Evolutionary conservation across 1,139 yeast genomes (phyloP).

Genomic region (Debaryomyces subglobosus): DNA sequence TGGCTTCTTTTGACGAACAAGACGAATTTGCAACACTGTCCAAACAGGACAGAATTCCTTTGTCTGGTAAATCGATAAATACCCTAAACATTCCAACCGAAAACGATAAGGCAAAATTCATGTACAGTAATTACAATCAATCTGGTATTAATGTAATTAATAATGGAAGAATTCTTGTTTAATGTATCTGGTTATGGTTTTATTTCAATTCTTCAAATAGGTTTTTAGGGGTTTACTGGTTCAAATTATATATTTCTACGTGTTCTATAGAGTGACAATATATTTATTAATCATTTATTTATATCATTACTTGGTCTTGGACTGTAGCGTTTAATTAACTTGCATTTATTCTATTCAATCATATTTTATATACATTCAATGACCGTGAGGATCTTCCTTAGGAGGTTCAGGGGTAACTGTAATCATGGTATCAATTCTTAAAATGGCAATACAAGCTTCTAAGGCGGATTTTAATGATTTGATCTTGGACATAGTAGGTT

Average conservation of each 20-base stretch:
- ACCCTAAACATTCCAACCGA: constrained; percentile 14
- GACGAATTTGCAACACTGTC: constrained; percentile 3
- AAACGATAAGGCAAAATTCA: background rate
- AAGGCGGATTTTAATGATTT: constrained; percentile 93
- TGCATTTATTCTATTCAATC: constrained; percentile 6
- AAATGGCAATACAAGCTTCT: constrained; percentile 96
- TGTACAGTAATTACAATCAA: constrained; percentile 7
- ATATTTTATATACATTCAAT: constrained; percentile 28
- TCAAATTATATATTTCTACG: background rate
- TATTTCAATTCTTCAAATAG: constrained; percentile 6
- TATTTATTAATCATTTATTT: constrained; percentile 1
- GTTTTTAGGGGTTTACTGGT: constrained; percentile 4
- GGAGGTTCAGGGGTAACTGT: constrained; percentile 96
- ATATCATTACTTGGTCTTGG: constrained; percentile 8
- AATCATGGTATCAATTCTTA: constrained; percentile 98
- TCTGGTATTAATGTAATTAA: constrained; percentile 8
- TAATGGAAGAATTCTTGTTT: constrained; percentile 7
- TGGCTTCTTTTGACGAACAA: constrained; percentile 5
- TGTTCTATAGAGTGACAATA: constrained; percentile 5
- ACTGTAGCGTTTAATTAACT: constrained; percentile 1
- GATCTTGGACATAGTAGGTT: constrained; percentile 91
- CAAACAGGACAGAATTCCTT: constrained; percentile 20
- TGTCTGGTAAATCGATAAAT: constrained; percentile 24
- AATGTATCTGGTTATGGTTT: background rate
- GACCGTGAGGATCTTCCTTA: constrained; percentile 84